A percentile compares a stretch with the other conserved stretches of the same genome.
Evolutionary conservation across 139 green algal species (phyloP).

Genomic region (Trebouxia sp.): DNA sequence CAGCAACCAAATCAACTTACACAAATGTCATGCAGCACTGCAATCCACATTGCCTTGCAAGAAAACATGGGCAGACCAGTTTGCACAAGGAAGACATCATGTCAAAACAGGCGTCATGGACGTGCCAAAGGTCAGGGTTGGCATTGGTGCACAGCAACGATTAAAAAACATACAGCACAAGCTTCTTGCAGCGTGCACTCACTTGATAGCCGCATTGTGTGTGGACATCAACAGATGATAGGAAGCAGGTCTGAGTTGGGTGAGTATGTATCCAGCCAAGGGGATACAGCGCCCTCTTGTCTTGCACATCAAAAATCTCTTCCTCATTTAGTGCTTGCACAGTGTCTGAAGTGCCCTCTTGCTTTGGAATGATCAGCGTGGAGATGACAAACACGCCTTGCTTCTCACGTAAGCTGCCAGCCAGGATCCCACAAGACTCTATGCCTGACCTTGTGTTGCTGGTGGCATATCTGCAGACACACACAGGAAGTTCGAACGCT

Average conservation of each 20-base stretch:
- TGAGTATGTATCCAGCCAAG: conserved; percentile 98
- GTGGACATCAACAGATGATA: conserved; percentile 95
- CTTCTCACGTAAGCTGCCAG: conserved; percentile 65
- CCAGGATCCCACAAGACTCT: conserved; percentile 90
- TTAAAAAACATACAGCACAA: not conserved
- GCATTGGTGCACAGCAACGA: too few relatives aligned
- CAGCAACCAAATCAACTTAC: not conserved
- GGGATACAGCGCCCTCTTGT: conserved; percentile 74
- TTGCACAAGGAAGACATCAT: too few relatives aligned
- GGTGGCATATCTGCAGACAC: conserved; percentile 45
- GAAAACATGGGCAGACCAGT: too few relatives aligned
- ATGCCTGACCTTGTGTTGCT: conserved; percentile 74
- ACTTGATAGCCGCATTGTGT: conserved; percentile 86
- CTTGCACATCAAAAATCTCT: conserved; percentile 82
- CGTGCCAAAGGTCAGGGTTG: too few relatives aligned
- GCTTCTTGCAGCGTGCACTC: not conserved
- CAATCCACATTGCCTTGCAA: too few relatives aligned
- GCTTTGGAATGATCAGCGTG: conserved; percentile 93
- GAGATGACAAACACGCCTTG: conserved; percentile 81
- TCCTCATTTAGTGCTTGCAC: conserved; percentile 87
- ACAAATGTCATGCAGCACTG: not conserved
- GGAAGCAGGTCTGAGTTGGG: conserved; percentile 94
- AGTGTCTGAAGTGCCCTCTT: conserved; percentile 83
- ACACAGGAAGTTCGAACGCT: not conserved
- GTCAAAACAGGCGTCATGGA: too few relatives aligned